Base-by-base conservation (phyloP, 2,329 filamentous ascomycete genomes). In the Scedosporium minutisporum region DNA sequence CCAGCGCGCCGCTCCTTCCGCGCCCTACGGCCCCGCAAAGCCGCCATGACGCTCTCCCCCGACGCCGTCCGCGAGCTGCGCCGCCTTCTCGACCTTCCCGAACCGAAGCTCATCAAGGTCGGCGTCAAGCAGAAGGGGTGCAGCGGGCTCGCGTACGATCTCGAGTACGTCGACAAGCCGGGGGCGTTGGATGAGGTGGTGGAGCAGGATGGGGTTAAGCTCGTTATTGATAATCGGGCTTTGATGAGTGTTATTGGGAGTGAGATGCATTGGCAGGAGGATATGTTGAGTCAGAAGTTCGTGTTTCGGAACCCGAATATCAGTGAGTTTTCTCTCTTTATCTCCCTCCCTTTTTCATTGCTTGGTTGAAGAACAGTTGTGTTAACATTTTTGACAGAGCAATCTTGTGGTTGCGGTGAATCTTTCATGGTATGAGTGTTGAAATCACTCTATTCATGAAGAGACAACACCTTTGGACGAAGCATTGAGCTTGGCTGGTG, bases 261-360 rank as follows among this genome's bases (percentile, higher is more conserved):
- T 71, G 93, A 97, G 77, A 99, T 99, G 95, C 95, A 99, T 72
- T 99, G 93, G 93, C 82, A 93, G 10, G 93, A 97, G 76, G 95
- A 97, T 70, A 96, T 96, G 78, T 78, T 99, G 66, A 96, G 89
- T 73, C 85, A 93, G 75, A 83, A 90, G 67, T 99, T 99, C 75
- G 87, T 96, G 60, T 99, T 99, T 77, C 88, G 86, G 73, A 99
- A 99, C 74, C 95, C 95, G 2, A 99, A 99, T 71, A 97, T 97
- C 73, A 99, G 93, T 96, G 79, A 85, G 93, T 87, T 33, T 25
- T 27, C 3, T 44, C 57, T 10, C 33, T 3, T 44, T 63, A 16
- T 57, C n/a, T 25, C 60, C 3, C 14, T 10, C 3, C 7, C 3
- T 6, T 7, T 1, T 3, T 29, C 16, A 12, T 25, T 4, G 57